Base-by-base conservation (phyloP, 2,329 filamentous ascomycete species). In the Gnomoniopsis sp. region DNA sequence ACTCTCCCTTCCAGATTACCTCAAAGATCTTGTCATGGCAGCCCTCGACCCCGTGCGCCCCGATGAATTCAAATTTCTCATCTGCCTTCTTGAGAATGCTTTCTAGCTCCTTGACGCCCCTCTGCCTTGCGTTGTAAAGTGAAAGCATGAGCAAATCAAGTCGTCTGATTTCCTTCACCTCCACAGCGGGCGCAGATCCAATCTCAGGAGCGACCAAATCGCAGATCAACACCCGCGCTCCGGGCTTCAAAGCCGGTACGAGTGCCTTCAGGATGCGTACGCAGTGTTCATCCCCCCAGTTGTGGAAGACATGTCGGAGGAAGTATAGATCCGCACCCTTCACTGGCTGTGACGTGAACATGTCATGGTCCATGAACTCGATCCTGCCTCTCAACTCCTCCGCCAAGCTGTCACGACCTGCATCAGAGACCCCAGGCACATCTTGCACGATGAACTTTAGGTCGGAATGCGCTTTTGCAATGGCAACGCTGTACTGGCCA, bases 291-390 rank as follows among this genome's bases (percentile, higher is more conserved):
- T 78, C 75, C 0, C 74, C 68, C 75, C 75, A 79, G 65, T 79
- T 75, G 59, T 79, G 76, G 17, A 80, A 65, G 38, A 79, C 76
- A 61, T 70, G 68, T 21, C 75, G 73, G 53, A 77, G 67, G 33
- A 78, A 63, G 63, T 77, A 79, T 26, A 74, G 67, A 36, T 72
- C 72, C 2, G 71, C 76, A 2, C 57, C 62, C 12, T 64, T 53
- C 3, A 75, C 62, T 3, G 73, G 74, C 60, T 79, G 76, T 2
- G 71, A 69, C 10, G 70, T 61, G 64, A 78, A 77, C 59, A 79
- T 72, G 61, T 76, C 70, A 63, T 79, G 74, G 2, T 63, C 67
- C 58, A 67, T 67, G 62, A 64, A 64, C n/a, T 50, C 48, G 14
- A 57, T 49, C 2, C 41, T 22, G 1, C 21, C 34, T 15, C n/a